Percentiles rank a stretch among this genome's conserved stretches.
These are phyloP conservation scores for Sonneratia caseolaris DNA, from an alignment of 345 rosid genomes.

Conservation along the genomic window DNA sequence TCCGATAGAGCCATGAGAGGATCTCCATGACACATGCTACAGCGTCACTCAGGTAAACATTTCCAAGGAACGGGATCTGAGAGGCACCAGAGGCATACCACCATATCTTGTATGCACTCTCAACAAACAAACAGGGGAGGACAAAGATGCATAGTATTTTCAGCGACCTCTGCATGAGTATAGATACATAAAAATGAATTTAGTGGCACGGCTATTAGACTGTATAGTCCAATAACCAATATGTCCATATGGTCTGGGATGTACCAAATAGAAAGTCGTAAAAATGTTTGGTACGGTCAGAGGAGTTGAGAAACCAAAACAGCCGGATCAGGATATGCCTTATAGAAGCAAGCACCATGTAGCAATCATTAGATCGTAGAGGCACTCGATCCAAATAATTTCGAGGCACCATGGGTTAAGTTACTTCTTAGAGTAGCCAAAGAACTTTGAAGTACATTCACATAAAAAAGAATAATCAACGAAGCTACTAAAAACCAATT, in stretches of 20 bases:
- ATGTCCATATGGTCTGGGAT: too few relatives aligned
- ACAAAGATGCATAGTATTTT: conserved; percentile 60
- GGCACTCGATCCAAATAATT: background rate
- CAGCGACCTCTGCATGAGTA: conserved; percentile 59
- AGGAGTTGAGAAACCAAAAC: too few relatives aligned
- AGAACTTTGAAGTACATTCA: too few relatives aligned
- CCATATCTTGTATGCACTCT: conserved; percentile 85
- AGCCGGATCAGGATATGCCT: background rate
- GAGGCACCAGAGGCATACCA: conserved; percentile 97
- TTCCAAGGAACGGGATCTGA: conserved; percentile 78
- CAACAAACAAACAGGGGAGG: conserved; percentile 63
- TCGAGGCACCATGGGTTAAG: too few relatives aligned
- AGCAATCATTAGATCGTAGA: background rate
- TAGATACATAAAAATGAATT: background rate
- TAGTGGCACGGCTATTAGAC: background rate
- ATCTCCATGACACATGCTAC: conserved; percentile 82
- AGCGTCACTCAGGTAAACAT: conserved; percentile 59
- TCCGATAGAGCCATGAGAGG: conserved; percentile 83
- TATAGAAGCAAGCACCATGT: too few relatives aligned
- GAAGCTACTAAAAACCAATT: too few relatives aligned
- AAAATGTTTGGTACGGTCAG: too few relatives aligned
- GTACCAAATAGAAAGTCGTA: too few relatives aligned
- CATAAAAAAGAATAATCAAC: too few relatives aligned
- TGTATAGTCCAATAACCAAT: background rate
- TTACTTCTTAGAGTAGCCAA: too few relatives aligned